phyloP scores from a whole-genome alignment of 2,329 filamentous ascomycete species.

The Epichloe uncinata region DNA sequence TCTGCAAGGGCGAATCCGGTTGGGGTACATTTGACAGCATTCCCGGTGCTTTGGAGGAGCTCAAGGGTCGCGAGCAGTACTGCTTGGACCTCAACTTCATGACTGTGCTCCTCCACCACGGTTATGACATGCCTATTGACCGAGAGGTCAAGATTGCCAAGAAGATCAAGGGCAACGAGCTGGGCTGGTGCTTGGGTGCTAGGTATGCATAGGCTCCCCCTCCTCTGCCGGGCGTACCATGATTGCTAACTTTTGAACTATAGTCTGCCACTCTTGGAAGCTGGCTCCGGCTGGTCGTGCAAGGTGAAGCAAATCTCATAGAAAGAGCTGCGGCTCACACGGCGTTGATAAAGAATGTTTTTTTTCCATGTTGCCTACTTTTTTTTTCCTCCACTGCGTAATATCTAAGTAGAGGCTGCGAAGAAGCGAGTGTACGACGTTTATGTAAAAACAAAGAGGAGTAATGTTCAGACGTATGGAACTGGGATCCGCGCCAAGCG shows the following conservation, averaged over 20 bases:
- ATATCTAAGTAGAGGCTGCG: no score
- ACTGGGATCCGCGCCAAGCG: no score
- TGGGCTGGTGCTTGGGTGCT: slow-evolving; percentile 95
- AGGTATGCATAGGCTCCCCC: slow-evolving; percentile 47
- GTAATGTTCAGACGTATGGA: no score
- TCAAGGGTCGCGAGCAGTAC: slow-evolving; percentile 72
- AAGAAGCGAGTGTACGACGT: neutral
- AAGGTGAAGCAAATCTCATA: slow-evolving; percentile 64
- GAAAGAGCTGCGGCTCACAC: slow-evolving; percentile 2
- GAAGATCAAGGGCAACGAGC: slow-evolving; percentile 94
- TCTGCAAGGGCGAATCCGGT: slow-evolving; percentile 62
- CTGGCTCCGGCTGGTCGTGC: slow-evolving; percentile 82
- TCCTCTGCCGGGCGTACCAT: neutral
- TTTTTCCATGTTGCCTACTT: no score
- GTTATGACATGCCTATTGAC: slow-evolving; percentile 95
- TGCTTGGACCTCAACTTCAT: slow-evolving; percentile 97
- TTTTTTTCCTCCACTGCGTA: neutral
- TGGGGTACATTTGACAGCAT: slow-evolving; percentile 76
- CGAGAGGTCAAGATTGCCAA: slow-evolving; percentile 96
- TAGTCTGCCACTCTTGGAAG: slow-evolving; percentile 70
- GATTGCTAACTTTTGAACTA: slow-evolving; percentile 8
- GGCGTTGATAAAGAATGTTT: neutral
- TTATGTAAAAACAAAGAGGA: neutral
- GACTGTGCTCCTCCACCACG: slow-evolving; percentile 81
- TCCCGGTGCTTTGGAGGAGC: slow-evolving; percentile 65